phyloP scores from a whole-genome alignment of 148 eudicot species.

The Camellia japonica region DNA sequence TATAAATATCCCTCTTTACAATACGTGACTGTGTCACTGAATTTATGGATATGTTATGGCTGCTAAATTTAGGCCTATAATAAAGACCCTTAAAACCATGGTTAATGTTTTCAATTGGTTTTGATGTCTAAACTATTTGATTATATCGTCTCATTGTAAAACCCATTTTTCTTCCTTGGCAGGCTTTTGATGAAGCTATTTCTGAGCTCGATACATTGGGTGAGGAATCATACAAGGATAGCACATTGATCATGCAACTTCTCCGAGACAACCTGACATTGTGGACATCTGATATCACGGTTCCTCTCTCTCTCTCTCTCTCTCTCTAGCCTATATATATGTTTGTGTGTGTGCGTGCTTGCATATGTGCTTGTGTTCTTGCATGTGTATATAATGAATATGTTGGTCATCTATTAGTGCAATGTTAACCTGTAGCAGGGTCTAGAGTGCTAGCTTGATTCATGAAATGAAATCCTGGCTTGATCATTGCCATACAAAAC shows the following conservation, averaged over 20 bases:
- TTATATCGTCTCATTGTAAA: background rate
- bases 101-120: background rate
- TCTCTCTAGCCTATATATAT: background rate
- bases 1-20: background rate
- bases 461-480: too few relatives aligned
- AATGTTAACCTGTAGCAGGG: background rate
- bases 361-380: background rate
- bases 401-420: background rate
- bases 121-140: background rate
- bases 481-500: background rate
- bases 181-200: slow-evolving; percentile 80
- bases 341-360: background rate
- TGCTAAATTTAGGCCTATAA: background rate
- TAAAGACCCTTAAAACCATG: background rate
- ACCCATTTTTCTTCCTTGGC: background rate
- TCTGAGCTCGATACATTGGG: slow-evolving; percentile 79
- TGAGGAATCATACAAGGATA: slow-evolving; percentile 81
- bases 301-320: slow-evolving; percentile 19
- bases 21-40: background rate
- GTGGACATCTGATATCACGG: slow-evolving; percentile 78
- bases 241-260: slow-evolving; percentile 85
- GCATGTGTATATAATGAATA: background rate
- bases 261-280: slow-evolving; percentile 76
- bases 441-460: background rate
- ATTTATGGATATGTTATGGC: background rate